These are phyloP conservation scores for Colletotrichum sp. DNA, from an alignment of 2,329 filamentous ascomycete species.

Conservation along the genomic window DNA sequence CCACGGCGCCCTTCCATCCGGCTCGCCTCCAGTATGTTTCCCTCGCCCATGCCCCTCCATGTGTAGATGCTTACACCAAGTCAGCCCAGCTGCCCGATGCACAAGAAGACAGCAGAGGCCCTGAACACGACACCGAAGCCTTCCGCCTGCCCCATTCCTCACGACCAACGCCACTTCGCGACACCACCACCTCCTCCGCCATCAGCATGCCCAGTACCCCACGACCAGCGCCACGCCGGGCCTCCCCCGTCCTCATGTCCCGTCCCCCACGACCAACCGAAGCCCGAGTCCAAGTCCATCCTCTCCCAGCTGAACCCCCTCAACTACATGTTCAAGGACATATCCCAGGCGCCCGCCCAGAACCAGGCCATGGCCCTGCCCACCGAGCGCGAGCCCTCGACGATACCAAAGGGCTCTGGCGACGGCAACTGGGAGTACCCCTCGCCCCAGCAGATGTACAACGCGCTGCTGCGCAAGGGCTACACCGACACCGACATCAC, in stretches of 20 bases:
- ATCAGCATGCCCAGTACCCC: conserved; percentile 36
- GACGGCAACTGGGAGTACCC: conserved; percentile 95
- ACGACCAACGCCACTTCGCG: conserved; percentile 23
- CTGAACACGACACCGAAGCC: conserved; percentile 39
- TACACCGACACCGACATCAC: conserved; percentile 94
- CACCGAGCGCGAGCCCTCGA: conserved; percentile 81
- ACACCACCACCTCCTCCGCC: conserved; percentile 26
- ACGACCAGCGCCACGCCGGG: conserved; percentile 24
- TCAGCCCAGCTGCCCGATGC: conserved; percentile 63
- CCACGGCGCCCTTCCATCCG: conserved; percentile 26
- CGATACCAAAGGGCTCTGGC: conserved; percentile 86
- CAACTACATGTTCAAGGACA: conserved; percentile 93
- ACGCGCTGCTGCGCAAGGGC: conserved; percentile 93
- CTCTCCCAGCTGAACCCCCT: conserved; percentile 69
- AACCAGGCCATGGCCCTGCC: conserved; percentile 78
- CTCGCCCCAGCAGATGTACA: conserved; percentile 99
- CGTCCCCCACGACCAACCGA: conserved; percentile 44
- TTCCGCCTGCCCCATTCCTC: conserved; percentile 37
- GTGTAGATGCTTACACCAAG: conserved; percentile 24
- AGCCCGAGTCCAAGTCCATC: conserved; percentile 45
- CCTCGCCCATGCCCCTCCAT: background rate
- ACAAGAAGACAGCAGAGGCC: conserved; percentile 56
- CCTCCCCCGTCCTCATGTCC: conserved; percentile 47
- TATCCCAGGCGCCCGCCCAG: conserved; percentile 80
- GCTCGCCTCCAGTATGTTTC: conserved; percentile 44